A percentile compares a stretch with the other conserved stretches of the same genome.
Evolutionary conservation across 2,329 filamentous ascomycete genomes (phyloP).

Genomic region (Colletotrichum sp.): DNA sequence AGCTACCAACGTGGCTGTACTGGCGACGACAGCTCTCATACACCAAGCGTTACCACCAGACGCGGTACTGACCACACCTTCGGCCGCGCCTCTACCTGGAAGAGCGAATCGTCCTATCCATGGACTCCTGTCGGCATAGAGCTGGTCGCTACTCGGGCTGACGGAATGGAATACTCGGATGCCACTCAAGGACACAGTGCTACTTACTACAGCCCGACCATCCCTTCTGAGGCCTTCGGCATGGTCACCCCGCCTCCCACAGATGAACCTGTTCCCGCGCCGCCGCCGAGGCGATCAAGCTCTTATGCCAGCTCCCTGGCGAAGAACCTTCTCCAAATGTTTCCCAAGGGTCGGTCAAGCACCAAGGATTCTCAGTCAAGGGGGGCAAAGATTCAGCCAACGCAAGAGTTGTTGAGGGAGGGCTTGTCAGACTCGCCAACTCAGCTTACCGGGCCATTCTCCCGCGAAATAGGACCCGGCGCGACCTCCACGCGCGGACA

Average conservation of each 20-base stretch:
- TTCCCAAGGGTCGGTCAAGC: slow-evolving; percentile 36
- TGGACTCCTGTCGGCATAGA: slow-evolving; percentile 17
- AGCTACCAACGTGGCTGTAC: slow-evolving; percentile 8
- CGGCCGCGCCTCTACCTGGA: slow-evolving; percentile 15
- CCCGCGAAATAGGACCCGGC: not conserved
- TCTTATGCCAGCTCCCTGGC: slow-evolving; percentile 39
- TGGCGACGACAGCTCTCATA: not conserved
- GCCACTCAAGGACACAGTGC: slow-evolving; percentile 31
- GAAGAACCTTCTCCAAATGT: slow-evolving; percentile 34
- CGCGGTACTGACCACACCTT: slow-evolving; percentile 15
- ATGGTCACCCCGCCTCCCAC: slow-evolving; percentile 35
- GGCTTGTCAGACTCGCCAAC: slow-evolving; percentile 32
- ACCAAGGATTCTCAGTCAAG: slow-evolving; percentile 23
- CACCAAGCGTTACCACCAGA: slow-evolving; percentile 6
- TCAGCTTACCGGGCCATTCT: slow-evolving; percentile 23
- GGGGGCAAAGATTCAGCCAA: not conserved
- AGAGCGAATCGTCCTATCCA: slow-evolving; percentile 17
- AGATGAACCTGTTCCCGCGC: slow-evolving; percentile 9
- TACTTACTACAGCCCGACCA: slow-evolving; percentile 46
- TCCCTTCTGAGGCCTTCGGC: slow-evolving; percentile 46
- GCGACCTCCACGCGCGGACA: not conserved
- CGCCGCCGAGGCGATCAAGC: slow-evolving; percentile 26
- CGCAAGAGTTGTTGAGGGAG: slow-evolving; percentile 6
- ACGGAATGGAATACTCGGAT: slow-evolving; percentile 22
- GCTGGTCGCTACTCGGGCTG: slow-evolving; percentile 19